These are phyloP conservation scores for Suillus occidentalis DNA, from an alignment of 768 basidiomycete species.

Conservation along the genomic window DNA sequence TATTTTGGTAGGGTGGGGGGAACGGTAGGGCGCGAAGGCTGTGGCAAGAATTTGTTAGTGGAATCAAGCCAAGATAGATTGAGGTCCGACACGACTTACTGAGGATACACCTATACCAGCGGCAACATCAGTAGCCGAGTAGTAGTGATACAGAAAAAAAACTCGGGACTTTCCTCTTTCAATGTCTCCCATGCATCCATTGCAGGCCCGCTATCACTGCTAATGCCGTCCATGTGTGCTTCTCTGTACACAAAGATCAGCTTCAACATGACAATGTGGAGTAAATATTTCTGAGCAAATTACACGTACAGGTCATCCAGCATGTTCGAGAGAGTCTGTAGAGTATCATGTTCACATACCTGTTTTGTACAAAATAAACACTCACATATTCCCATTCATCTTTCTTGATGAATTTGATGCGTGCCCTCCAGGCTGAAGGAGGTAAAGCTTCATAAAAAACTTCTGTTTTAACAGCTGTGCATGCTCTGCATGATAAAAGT, in stretches of 20 bases:
- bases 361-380: background rate
- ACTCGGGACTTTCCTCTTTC: background rate
- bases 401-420: background rate
- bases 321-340: background rate
- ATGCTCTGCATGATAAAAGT: background rate
- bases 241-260: background rate
- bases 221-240: background rate
- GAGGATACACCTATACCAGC: background rate
- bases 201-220: background rate
- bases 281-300: background rate
- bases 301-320: background rate
- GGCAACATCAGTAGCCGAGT: background rate
- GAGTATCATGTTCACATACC: background rate
- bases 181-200: background rate
- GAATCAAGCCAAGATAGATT: background rate
- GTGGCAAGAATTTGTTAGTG: background rate
- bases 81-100: background rate
- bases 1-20: background rate
- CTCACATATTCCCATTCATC: background rate
- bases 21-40: background rate
- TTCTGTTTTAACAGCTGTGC: background rate
- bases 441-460: background rate
- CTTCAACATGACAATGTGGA: background rate
- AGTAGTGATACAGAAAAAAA: background rate
- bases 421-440: background rate